Evolutionary conservation across 2,329 filamentous ascomycete genomes (phyloP).

Genomic region (Apiospora arundinis): DNA sequence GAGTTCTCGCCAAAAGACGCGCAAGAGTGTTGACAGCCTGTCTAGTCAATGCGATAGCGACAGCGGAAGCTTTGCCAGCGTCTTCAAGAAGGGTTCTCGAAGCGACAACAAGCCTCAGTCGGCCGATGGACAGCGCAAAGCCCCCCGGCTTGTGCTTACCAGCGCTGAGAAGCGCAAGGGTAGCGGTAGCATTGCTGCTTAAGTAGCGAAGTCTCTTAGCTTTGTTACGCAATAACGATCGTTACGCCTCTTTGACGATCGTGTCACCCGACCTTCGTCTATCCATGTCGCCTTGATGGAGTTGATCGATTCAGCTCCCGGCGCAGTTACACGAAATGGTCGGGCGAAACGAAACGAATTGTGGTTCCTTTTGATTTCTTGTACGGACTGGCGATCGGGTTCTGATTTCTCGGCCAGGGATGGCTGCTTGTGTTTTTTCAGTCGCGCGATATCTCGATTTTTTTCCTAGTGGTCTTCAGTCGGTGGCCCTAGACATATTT

Average conservation of each 20-base stretch:
- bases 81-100: constrained; percentile 66
- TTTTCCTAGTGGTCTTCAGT: constrained; percentile 7
- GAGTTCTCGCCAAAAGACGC: constrained; percentile 70
- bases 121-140: constrained; percentile 73
- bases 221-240: constrained; percentile 25
- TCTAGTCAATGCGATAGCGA: constrained; percentile 64
- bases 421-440: constrained; percentile 4
- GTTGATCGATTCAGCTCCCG: constrained; percentile 38
- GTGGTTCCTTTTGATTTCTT: constrained; percentile 18
- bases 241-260: constrained; percentile 17
- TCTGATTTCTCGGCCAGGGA: constrained; percentile 14
- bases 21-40: constrained; percentile 67
- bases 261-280: not conserved
- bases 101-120: constrained; percentile 61
- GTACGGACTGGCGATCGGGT: constrained; percentile 10
- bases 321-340: not conserved
- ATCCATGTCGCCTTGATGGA: constrained; percentile 29
- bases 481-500: constrained; percentile 6
- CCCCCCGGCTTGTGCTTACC: constrained; percentile 85
- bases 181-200: constrained; percentile 50
- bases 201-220: constrained; percentile 22
- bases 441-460: not conserved
- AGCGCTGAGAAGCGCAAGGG: constrained; percentile 91
- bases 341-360: constrained; percentile 16
- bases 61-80: constrained; percentile 69